Evolutionary conservation across 73 alveolate species (phyloP), one percentile per base, ranked within the genome.

Genomic region (Paramecium sonneborni): DNA sequence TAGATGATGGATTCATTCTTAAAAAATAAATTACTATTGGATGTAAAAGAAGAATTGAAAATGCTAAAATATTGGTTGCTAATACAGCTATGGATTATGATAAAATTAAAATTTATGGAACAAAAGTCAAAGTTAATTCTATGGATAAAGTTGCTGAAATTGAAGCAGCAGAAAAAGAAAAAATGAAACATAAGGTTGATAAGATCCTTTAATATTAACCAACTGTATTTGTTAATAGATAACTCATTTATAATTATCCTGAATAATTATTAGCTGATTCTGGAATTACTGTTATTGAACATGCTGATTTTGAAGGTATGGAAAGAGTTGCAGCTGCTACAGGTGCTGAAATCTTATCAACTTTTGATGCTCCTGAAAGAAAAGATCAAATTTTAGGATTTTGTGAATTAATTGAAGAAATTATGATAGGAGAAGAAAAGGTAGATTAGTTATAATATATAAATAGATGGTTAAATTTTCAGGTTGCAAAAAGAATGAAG

Each of bases 351-450:
- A 98, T 98, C 86, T 97, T 95, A 90, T 98, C 99, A 26, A 98
- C 99, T 28, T 98, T 98, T 93, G 99, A 97, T 85, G 69, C 93
- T 74, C 99, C 99, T n/a, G 99, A 98, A 85, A 41, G 92, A 87
- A 92, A 98, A 39, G 97, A 85, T 23, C 97, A 86, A 76, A 79
- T 86, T 8, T 37, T 98, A 43, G 99, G 99, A 43, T 32, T 92
- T 62, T 98, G 99, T 95, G 98, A 93, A 48, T 90, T 88, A 52
- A 98, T 98, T 85, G 99, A 98, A 88, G 99, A 98, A 93, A 95
- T 98, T 85, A 98, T 98, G 99, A 98, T 98, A 39, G 99, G 99
- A 14, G 99, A 98, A 96, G 99, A 98, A 95, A 98, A 97, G 94
- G 99, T 98, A 68, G 0, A 62, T 1, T 57, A 6, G 21, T 62